These are phyloP conservation scores for Candida lessepsii DNA, from an alignment of 805 yeast genomes.

Conservation along the genomic window DNA sequence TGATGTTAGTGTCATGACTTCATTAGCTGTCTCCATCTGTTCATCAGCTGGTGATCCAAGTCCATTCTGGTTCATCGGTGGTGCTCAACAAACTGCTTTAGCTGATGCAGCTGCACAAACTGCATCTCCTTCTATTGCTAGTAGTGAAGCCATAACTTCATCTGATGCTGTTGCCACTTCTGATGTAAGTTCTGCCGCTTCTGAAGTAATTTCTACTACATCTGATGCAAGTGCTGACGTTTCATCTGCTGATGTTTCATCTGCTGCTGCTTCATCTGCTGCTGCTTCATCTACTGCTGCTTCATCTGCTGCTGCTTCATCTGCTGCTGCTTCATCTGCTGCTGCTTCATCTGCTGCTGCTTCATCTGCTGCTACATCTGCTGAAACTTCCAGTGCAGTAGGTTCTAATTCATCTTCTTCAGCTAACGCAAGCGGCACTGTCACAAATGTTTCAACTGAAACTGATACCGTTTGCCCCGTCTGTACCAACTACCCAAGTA, in stretches of 20 bases:
- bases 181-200: slow-evolving; percentile 3
- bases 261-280: no score
- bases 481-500: slow-evolving; percentile 14
- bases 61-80: slow-evolving; percentile 40
- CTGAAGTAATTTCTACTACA: no score
- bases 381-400: no score
- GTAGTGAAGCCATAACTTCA: slow-evolving; percentile 1
- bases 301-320: background rate
- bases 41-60: slow-evolving; percentile 30
- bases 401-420: no score
- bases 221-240: slow-evolving; percentile 11
- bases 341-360: background rate
- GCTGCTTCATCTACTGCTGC: background rate
- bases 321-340: background rate
- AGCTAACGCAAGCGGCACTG: background rate
- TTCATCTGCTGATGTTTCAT: no score
- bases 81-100: slow-evolving; percentile 21
- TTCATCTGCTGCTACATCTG: no score
- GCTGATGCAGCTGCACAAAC: slow-evolving; percentile 27
- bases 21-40: slow-evolving; percentile 33
- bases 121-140: slow-evolving; percentile 2
- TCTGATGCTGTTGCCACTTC: slow-evolving; percentile 8
- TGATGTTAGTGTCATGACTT: slow-evolving; percentile 27
- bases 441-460: background rate
- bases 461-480: slow-evolving; percentile 12